A percentile compares a stretch with the other conserved stretches of the same genome.
Conservation (phyloP, 371 early-diverging fungal genomes). For the Racocetra persica region DNA sequence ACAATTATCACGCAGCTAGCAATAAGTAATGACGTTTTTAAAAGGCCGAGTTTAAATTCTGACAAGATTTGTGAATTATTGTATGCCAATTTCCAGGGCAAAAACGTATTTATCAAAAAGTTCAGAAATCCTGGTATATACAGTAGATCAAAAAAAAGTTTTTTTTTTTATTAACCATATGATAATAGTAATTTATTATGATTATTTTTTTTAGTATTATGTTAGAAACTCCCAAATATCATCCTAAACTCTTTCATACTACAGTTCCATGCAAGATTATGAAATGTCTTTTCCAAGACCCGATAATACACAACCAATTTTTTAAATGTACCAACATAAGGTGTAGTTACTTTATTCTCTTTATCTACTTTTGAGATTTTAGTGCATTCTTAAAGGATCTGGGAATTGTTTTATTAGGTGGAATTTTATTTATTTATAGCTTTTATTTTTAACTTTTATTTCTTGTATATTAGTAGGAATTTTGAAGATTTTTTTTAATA, state of each 20-base stretch:
- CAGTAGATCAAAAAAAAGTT: no score
- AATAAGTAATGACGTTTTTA: background rate
- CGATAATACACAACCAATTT: background rate
- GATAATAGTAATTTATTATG: background rate
- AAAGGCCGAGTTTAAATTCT: conserved; percentile 81
- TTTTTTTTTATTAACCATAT: no score
- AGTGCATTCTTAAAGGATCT: no score
- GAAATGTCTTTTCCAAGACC: conserved; percentile 70
- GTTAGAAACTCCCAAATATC: conserved; percentile 74
- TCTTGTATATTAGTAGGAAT: no score
- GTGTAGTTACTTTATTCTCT: no score
- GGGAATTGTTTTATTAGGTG: no score
- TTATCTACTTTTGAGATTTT: no score
- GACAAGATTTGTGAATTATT: conserved; percentile 86
- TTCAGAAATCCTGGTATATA: conserved; percentile 80
- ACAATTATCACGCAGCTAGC: background rate
- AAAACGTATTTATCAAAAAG: conserved; percentile 78
- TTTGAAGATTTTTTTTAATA: no score
- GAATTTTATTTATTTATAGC: no score
- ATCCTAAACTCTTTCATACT: conserved; percentile 79
- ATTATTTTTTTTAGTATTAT: conserved; percentile 61
- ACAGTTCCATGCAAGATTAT: conserved; percentile 60
- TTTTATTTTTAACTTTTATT: no score
- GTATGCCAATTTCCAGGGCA: conserved; percentile 93
- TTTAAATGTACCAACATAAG: no score